Base-by-base conservation (phyloP, 176 grass and related monocot genomes). In the Cymbopogon citratus region DNA sequence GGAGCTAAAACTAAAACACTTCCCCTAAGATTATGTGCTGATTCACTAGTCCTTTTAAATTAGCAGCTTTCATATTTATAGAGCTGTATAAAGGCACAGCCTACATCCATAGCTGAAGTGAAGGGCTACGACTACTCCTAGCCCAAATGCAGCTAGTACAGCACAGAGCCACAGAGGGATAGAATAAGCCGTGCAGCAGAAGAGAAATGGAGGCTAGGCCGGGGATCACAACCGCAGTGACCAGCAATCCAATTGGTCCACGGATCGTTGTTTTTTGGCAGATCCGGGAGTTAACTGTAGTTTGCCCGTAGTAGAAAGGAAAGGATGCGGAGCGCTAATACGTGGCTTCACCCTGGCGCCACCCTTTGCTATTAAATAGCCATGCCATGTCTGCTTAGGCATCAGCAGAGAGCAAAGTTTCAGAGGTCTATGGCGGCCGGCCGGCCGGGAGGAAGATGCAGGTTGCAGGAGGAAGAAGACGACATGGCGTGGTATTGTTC, bases 401-500 rank as follows among this genome's bases (percentile, higher is more conserved):
- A 62, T 60, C 7, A 40, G 11, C 51, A 63, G 59, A 75, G 8
- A 63, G 23, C 35, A 74, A n/a, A 51, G 18, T 19, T 80, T 68
- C 68, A 84, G 69, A 84, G 69, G n/a, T 78, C n/a, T 36, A 46
- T 25, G 23, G 9, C 27, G 2, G 18, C n/a, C n/a, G 9, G 5
- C n/a, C 52, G 56, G n/a, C 8, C 2, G 23, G 59, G 24, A 16
- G 46, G 46, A 60, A 4, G 59, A n/a, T n/a, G n/a, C n/a, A 79
- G 13, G 77, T 28, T 11, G 49, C 23, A 72, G 69, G 63, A 60
- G 36, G 90, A 89, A 87, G 90, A 78, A 77, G 90, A 89, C 10
- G 84, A 92, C 87, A 92, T 89, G 90, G 80, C 18, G 40, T 85
- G 87, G 28, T 89, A 89, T 92, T 92, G 87, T 69, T 70, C 69